These are phyloP conservation scores for Olyra latifolia DNA, from an alignment of 176 grass and related monocot genomes.

Conservation along the genomic window DNA sequence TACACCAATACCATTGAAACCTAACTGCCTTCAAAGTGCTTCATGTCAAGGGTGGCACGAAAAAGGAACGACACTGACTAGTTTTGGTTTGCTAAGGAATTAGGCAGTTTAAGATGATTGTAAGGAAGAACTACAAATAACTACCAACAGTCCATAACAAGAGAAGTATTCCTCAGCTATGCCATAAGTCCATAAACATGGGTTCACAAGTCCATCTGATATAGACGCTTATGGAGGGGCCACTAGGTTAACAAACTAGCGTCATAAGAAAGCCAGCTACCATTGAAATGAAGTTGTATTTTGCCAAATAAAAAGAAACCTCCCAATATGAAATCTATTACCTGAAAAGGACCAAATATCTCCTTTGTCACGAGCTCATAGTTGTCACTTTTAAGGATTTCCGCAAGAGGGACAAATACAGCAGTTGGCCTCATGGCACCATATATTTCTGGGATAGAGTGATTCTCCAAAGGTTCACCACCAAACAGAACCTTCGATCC, in stretches of 20 bases:
- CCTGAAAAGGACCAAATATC: constrained; percentile 98
- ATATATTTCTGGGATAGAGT: constrained; percentile 93
- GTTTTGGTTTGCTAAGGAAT: not conserved
- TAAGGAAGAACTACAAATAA: not conserved
- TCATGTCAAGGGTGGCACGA: not conserved
- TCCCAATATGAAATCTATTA: constrained; percentile 20
- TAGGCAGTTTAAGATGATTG: not conserved
- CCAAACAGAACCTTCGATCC: constrained; percentile 94
- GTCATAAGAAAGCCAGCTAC: not conserved
- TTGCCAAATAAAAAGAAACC: not conserved
- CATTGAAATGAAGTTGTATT: not conserved
- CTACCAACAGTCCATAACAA: not conserved
- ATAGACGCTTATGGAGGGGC: not conserved
- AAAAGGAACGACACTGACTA: not conserved
- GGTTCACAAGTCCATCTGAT: not conserved
- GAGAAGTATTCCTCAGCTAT: not conserved
- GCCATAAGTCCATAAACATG: not conserved
- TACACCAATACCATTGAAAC: not conserved
- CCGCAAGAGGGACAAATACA: constrained; percentile 80
- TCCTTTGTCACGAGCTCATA: constrained; percentile 88
- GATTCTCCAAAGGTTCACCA: constrained; percentile 73
- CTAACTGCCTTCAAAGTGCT: not conserved
- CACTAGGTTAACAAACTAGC: constrained; percentile 8
- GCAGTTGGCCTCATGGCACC: constrained; percentile 89
- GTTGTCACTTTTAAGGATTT: constrained; percentile 73